These are phyloP conservation scores for Phtheirospermum japonicum DNA, from an alignment of 257 asterid species.

Conservation along the genomic window DNA sequence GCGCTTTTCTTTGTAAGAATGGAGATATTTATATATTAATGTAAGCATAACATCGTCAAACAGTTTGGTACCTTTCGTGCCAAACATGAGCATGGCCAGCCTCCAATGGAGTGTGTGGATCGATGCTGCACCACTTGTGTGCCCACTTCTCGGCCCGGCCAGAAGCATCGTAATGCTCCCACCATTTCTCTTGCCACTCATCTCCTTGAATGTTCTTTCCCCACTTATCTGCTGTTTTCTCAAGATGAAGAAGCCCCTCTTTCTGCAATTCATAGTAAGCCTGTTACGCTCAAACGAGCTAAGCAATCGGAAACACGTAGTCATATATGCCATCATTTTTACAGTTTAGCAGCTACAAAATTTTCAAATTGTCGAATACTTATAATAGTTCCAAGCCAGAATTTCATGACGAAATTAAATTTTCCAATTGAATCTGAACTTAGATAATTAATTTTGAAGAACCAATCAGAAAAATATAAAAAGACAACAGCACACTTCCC, in stretches of 20 bases:
- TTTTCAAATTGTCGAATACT: background rate
- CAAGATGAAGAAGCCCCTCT: slow-evolving; percentile 62
- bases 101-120: slow-evolving; percentile 75
- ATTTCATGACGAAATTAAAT: background rate
- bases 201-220: slow-evolving; percentile 79
- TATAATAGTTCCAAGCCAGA: background rate
- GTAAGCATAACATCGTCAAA: background rate
- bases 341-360: background rate
- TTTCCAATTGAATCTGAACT: too few species aligned
- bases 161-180: slow-evolving; percentile 81
- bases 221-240: slow-evolving; percentile 99
- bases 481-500: too few species aligned
- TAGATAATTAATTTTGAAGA: too few species aligned
- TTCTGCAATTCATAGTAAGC: slow-evolving; percentile 38
- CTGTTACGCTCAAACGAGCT: background rate
- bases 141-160: slow-evolving; percentile 94
- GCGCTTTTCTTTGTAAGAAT: background rate
- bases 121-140: slow-evolving; percentile 91
- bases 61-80: slow-evolving; percentile 78
- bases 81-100: slow-evolving; percentile 96
- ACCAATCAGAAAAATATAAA: too few species aligned
- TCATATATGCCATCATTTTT: background rate
- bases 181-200: slow-evolving; percentile 99
- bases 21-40: background rate
- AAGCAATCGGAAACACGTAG: background rate